Evolutionary conservation across 2,329 filamentous ascomycete species (phyloP), one percentile per base, ranked within the genome.

Genomic region (Zopfia rhizophila): DNA sequence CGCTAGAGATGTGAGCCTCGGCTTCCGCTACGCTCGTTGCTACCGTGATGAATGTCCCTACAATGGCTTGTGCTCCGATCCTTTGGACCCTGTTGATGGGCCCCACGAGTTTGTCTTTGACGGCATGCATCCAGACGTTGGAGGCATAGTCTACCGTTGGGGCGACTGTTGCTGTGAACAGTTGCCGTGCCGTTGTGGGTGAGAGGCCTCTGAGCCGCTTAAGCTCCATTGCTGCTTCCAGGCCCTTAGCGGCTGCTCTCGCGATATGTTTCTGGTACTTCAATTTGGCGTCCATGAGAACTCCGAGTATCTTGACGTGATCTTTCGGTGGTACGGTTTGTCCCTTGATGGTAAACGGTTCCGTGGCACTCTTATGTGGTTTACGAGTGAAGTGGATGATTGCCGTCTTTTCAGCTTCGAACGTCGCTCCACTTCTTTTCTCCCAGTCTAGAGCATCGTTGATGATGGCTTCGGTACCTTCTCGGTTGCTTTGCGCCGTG

Each of bases 371-470:
- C 25, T 40, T 45, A 17, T 36, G 35, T 27, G 35, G 14, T 32
- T 35, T 66, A 29, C 56, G 40, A 10, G 63, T 61, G 45, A 72
- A 70, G 57, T 70, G 51, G 53, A 69, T 68, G 24, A 67, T 55
- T 5, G 58, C 58, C 23, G 60, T 72, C 56, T 70, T 70, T 17
- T 66, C 60, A 17, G 55, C 60, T 55, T 68, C 51, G 49, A 70
- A 69, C 4, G 55, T 65, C 24, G 61, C 61, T 25, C 65, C 55
- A 44, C 63, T 66, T 25, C 51, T 58, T 22, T 23, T 55, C 32
- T 61, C 60, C 61, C 49, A 67, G 7, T 55, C 48, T 21, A 45
- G 42, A 13, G 40, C 45, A 27, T 47, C 21, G 21, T 38, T 38
- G 16, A 52, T 23, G 3, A 54, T 41, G 7, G 49, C 29, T 21